Conservation (phyloP, 2,329 filamentous ascomycete species). For the Fusarium pseudograminearum region DNA sequence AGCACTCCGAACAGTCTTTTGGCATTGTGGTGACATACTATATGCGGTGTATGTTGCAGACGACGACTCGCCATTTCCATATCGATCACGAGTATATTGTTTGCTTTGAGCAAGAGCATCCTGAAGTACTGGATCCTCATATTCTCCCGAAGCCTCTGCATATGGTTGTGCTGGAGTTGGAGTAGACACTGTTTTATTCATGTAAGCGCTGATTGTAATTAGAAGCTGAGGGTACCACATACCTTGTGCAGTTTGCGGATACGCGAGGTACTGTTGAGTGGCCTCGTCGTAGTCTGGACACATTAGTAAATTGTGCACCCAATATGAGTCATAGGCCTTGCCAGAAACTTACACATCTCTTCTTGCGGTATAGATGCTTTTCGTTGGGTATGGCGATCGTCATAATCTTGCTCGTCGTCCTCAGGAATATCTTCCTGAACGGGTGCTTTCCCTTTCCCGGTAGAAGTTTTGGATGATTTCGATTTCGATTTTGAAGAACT, state of each 20-base stretch:
- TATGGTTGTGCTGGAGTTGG: conserved; percentile 7
- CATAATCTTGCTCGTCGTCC: conserved; percentile 24
- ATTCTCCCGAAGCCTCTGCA: conserved; percentile 4
- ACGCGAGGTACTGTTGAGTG: conserved; percentile 21
- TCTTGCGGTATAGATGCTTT: not conserved
- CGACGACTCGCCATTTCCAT: conserved; percentile 28
- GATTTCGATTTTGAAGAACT: conserved; percentile 39
- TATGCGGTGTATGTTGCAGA: conserved; percentile 22
- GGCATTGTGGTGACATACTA: conserved; percentile 4
- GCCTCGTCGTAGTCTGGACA: conserved; percentile 22
- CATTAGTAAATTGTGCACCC: not conserved
- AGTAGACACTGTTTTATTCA: conserved; percentile 9
- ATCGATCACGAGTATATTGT: conserved; percentile 21
- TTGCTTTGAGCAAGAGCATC: conserved; percentile 28
- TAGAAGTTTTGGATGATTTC: conserved; percentile 37
- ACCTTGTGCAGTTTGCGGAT: conserved; percentile 23
- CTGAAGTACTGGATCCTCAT: conserved; percentile 25
- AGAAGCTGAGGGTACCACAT: not conserved
- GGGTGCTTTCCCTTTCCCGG: conserved; percentile 41
- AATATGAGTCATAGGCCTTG: not conserved
- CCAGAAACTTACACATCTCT: conserved; percentile 9
- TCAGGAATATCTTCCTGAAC: conserved; percentile 35
- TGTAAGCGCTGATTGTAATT: not conserved
- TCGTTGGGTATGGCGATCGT: not conserved
- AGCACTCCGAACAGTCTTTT: not conserved